A percentile compares a stretch with the other conserved stretches of the same genome.
Evolutionary conservation across 2,329 filamentous ascomycete genomes (phyloP).

Genomic region (Hysterium pulicare): DNA sequence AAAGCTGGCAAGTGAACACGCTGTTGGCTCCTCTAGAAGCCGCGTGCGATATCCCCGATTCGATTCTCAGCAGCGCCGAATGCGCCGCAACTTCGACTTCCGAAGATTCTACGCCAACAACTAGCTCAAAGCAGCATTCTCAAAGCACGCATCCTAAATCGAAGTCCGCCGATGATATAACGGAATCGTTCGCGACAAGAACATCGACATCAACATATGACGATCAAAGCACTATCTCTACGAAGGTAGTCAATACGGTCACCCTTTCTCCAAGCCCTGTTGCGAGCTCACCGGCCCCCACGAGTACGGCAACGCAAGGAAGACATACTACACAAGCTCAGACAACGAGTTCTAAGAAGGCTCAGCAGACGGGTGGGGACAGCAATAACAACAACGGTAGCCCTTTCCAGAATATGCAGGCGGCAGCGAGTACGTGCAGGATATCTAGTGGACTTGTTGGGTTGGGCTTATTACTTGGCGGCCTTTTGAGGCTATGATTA

Average conservation of each 20-base stretch:
- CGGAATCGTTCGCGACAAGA: slow-evolving; percentile 15
- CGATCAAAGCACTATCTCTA: slow-evolving; percentile 17
- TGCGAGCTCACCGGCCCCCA: slow-evolving; percentile 8
- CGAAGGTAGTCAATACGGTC: slow-evolving; percentile 9
- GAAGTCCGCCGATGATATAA: slow-evolving; percentile 6
- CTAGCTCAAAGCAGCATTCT: too few relatives aligned
- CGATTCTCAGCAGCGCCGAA: slow-evolving; percentile 19
- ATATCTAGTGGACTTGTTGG: slow-evolving; percentile 1
- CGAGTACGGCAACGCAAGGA: slow-evolving; percentile 3
- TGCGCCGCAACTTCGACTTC: slow-evolving; percentile 15
- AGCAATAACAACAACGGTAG: slow-evolving; percentile 22
- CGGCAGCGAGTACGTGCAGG: slow-evolving; percentile 4
- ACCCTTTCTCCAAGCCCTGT: slow-evolving; percentile 3
- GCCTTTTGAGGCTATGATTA: too few relatives aligned
- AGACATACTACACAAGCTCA: slow-evolving; percentile 6
- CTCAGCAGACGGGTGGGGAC: slow-evolving; percentile 8
- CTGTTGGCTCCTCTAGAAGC: slow-evolving; percentile 18
- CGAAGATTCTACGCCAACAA: too few relatives aligned
- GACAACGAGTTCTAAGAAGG: slow-evolving; percentile 8
- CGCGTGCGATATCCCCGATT: slow-evolving; percentile 19
- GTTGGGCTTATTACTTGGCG: not conserved
- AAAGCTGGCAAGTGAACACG: slow-evolving; percentile 12
- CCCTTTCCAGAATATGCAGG: slow-evolving; percentile 26
- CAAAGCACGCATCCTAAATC: slow-evolving; percentile 2
- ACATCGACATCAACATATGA: slow-evolving; percentile 18